phyloP scores from a whole-genome alignment of 2,329 filamentous ascomycete species.

The Thielaviopsis musarum region DNA sequence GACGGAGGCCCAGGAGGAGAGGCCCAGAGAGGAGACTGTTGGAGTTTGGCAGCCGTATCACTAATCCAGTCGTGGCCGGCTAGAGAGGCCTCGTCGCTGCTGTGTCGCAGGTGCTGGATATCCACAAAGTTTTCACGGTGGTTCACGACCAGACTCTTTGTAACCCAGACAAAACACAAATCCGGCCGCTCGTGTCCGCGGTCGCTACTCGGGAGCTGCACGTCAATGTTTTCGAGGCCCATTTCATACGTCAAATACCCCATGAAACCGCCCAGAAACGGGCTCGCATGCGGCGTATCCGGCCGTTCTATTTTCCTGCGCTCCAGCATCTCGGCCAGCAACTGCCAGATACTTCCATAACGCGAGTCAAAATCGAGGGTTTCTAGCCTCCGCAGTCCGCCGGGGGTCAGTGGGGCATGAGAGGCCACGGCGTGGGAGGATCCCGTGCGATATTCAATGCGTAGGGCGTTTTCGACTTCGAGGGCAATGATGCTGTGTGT shows the following conservation, averaged over 20 bases:
- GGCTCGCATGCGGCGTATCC: slow-evolving; percentile 13
- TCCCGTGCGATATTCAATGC: slow-evolving; percentile 39
- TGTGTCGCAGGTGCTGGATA: slow-evolving; percentile 45
- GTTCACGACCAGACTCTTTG: slow-evolving; percentile 62
- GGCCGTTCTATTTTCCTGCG: slow-evolving; percentile 15
- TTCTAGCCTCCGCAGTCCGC: slow-evolving; percentile 11
- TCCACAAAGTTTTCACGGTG: slow-evolving; percentile 44
- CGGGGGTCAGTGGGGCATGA: neutral
- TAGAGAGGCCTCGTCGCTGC: slow-evolving; percentile 15
- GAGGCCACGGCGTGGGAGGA: slow-evolving; percentile 21
- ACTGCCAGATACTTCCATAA: slow-evolving; percentile 29
- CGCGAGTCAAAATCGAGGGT: slow-evolving; percentile 16
- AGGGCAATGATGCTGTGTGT: slow-evolving; percentile 61
- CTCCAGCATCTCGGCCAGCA: slow-evolving; percentile 30
- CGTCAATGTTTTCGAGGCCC: slow-evolving; percentile 44
- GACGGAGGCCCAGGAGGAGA: neutral
- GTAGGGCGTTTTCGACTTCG: slow-evolving; percentile 37
- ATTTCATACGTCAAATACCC: slow-evolving; percentile 78
- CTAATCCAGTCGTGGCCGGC: slow-evolving; percentile 4
- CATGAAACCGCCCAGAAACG: slow-evolving; percentile 72
- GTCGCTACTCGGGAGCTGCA: slow-evolving; percentile 20
- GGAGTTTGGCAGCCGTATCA: neutral
- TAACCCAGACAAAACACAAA: slow-evolving; percentile 59
- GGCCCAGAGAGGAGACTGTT: slow-evolving; percentile 18
- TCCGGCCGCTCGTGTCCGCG: slow-evolving; percentile 39